Evolutionary conservation across 106 monocot species (phyloP), one percentile per base, ranked within the genome.

Genomic region (Triglochin maritima): DNA sequence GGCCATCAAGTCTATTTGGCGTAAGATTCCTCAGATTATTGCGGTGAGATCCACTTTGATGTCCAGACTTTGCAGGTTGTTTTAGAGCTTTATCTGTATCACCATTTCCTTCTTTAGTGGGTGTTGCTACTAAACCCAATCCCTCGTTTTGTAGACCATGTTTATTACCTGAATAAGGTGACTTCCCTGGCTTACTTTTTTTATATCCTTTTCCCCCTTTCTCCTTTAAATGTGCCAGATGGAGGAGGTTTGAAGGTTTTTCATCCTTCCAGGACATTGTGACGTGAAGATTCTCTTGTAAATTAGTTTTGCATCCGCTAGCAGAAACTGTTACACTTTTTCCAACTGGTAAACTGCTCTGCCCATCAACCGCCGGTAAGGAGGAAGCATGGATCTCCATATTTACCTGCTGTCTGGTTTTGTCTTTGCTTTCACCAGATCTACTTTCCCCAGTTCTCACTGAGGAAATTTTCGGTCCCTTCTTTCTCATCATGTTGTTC

Each of bases 1-100:
- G 61, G 12, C 51, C 62, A 64, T 82, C 80, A 66, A 63, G 65
- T 15, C 61, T 65, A 71, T 63, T 81, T 65, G 82, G 66, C 4
- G 62, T 80, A n/a, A 72, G 46, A 47, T 84, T 79, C 65, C 67
- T 82, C 47, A 64, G 49, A 66, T 46, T 67, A 76, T 15, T 68
- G 10, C 60, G 41, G 10, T 73, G 64, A 16, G 56, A 29, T 16
- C 69, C 76, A 72, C 74, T 79, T 12, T 71, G 80, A 17, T 46
- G 66, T 62, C 81, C 82, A 61, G 58, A 56, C 47, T 76, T 72
- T 65, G 69, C 71, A 29, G 55, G 62, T 46, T 63, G 63, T 47
- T 80, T 76, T 4, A 64, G 56, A 55, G 64, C 67, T 46, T 74
- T 81, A 45, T 50, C 71, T 50, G 58, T 56, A 56, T 75, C 65